Conservation (phyloP, 2,329 filamentous ascomycete genomes). For the Rhynchosporium agropyri region DNA sequence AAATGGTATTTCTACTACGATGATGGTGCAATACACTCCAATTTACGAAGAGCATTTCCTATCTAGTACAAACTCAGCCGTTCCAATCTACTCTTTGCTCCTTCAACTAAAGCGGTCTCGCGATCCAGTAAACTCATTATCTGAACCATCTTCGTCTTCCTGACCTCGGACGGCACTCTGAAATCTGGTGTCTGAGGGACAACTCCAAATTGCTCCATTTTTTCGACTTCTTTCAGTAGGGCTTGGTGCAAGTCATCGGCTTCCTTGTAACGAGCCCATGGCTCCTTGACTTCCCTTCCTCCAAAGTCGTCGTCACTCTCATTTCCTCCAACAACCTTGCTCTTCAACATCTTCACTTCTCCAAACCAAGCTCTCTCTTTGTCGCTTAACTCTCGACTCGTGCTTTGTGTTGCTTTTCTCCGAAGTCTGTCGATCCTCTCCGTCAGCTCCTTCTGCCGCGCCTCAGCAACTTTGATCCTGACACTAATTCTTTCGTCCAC, state of each 20-base stretch:
- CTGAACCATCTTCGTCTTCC: constrained; percentile 64
- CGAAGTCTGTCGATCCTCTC: constrained; percentile 63
- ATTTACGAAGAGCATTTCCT: background rate
- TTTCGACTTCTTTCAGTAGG: constrained; percentile 42
- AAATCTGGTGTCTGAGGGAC: constrained; percentile 25
- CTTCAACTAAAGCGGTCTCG: constrained; percentile 69
- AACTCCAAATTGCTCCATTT: constrained; percentile 33
- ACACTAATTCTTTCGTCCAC: constrained; percentile 61
- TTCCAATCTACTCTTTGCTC: constrained; percentile 63
- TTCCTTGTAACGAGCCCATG: constrained; percentile 60
- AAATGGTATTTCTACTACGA: constrained; percentile 8
- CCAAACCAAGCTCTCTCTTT: constrained; percentile 62
- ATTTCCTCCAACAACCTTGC: constrained; percentile 40
- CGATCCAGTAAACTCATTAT: constrained; percentile 65
- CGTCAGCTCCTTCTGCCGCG: constrained; percentile 58
- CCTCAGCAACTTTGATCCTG: constrained; percentile 57
- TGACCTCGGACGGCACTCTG: constrained; percentile 60
- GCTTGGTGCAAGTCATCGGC: constrained; percentile 45
- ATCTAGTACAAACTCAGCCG: constrained; percentile 47
- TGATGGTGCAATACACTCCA: background rate
- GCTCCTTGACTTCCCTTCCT: constrained; percentile 46
- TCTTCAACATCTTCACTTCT: constrained; percentile 53
- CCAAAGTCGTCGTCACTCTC: constrained; percentile 16
- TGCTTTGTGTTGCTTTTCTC: constrained; percentile 52
- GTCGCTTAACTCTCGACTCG: constrained; percentile 58